phyloP scores from a whole-genome alignment of 1,284 basidiomycete species.

The Termitomyces sp. region DNA sequence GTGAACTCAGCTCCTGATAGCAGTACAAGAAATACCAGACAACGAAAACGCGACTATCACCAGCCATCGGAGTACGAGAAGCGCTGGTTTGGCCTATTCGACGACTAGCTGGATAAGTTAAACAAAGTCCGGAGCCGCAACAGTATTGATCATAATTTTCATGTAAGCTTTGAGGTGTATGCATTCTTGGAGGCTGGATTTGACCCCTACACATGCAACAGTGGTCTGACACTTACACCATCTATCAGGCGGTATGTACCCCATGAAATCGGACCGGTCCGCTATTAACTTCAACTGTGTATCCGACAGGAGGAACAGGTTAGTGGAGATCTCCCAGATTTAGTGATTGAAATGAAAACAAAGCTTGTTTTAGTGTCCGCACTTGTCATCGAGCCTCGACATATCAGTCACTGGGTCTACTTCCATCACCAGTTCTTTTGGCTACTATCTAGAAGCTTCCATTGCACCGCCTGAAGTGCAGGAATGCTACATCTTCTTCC shows the following conservation, averaged over 20 bases:
- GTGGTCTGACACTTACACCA: not conserved
- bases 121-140: not conserved
- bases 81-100: not conserved
- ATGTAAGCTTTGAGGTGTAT: not conserved
- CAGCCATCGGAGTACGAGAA: not conserved
- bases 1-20: not conserved
- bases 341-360: not conserved
- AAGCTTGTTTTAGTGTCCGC: not conserved
- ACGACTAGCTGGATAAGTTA: not conserved
- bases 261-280: not conserved
- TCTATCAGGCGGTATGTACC: not conserved
- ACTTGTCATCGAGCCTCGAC: not conserved
- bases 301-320: not conserved
- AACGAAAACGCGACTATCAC: not conserved
- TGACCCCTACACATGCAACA: not conserved
- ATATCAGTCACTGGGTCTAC: not conserved
- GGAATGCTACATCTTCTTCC: not conserved
- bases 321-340: not conserved
- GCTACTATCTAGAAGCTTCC: not conserved
- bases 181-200: not conserved
- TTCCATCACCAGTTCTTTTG: not conserved
- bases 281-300: not conserved
- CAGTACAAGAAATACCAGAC: not conserved
- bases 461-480: not conserved
- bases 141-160: not conserved